Conservation (phyloP, 2,329 filamentous ascomycete species). For the Aspergillus pseudonomiae region DNA sequence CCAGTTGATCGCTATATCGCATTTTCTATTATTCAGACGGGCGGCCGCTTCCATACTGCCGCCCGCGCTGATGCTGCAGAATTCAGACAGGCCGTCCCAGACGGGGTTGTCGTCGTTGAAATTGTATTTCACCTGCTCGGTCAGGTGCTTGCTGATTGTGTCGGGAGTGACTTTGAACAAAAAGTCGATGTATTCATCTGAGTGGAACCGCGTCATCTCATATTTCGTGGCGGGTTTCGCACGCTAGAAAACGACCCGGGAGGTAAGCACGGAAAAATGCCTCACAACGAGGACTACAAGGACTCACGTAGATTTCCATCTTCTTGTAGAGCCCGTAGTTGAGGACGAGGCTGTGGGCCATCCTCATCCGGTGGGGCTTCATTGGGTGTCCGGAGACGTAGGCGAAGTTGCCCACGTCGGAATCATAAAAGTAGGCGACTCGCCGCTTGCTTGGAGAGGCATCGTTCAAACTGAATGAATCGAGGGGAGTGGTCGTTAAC, state of each 20-base stretch:
- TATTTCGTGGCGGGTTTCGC: constrained; percentile 75
- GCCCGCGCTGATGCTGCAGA: constrained; percentile 71
- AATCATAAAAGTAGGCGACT: constrained; percentile 98
- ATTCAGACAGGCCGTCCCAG: constrained; percentile 72
- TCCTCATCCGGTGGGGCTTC: constrained; percentile 69
- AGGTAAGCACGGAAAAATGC: constrained; percentile 14
- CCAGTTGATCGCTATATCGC: constrained; percentile 77
- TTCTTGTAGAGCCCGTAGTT: constrained; percentile 73
- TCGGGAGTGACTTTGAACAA: constrained; percentile 89
- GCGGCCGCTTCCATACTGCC: constrained; percentile 72
- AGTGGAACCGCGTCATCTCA: constrained; percentile 75
- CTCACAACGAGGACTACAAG: background rate
- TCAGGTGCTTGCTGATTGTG: constrained; percentile 92
- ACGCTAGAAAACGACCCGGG: constrained; percentile 55
- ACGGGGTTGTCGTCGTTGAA: constrained; percentile 68
- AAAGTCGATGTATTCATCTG: constrained; percentile 74
- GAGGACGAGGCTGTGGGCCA: constrained; percentile 69
- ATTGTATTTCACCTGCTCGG: constrained; percentile 83
- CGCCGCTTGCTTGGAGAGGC: constrained; percentile 60
- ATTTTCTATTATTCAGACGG: constrained; percentile 68
- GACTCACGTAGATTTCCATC: constrained; percentile 69
- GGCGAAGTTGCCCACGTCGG: constrained; percentile 96
- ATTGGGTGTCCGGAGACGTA: constrained; percentile 77
- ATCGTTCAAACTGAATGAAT: background rate
- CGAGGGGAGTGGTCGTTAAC: background rate